A percentile compares a stretch with the other conserved stretches of the same genome.
Conservation (phyloP, 257 asterid genomes). For the Orobanche coerulescens region DNA sequence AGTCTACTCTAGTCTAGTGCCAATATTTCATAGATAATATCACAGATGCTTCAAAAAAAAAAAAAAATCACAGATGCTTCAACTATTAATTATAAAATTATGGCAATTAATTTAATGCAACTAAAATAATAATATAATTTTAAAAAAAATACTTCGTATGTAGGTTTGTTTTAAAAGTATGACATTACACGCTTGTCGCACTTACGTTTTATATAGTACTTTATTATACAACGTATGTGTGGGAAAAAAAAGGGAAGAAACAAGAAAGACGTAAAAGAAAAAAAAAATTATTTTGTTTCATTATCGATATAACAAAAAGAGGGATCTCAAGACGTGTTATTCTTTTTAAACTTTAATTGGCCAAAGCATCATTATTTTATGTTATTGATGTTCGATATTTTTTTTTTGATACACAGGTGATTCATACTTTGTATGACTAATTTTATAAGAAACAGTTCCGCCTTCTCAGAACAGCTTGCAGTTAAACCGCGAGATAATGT, state of each 20-base stretch:
- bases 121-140: constrained; percentile 5
- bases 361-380: too few relatives aligned
- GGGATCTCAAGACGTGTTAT: constrained; percentile 20
- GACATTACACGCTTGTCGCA: constrained; percentile 59
- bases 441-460: too few relatives aligned
- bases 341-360: too few relatives aligned
- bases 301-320: constrained; percentile 22
- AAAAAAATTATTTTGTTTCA: constrained; percentile 3
- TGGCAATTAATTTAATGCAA: constrained; percentile 10
- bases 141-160: constrained; percentile 22
- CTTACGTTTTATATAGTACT: constrained; percentile 22
- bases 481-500: too few relatives aligned
- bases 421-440: too few relatives aligned
- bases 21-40: constrained; percentile 27
- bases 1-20: constrained; percentile 26
- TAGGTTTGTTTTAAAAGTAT: constrained; percentile 41
- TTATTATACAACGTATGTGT: constrained; percentile 17
- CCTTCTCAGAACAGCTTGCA: too few relatives aligned
- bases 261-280: too few relatives aligned
- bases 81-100: not conserved
- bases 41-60: too few relatives aligned
- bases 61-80: too few relatives aligned
- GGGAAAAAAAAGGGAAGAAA: not conserved
- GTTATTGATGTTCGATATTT: too few relatives aligned
- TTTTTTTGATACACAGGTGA: too few relatives aligned